Conservation (phyloP, 1,284 basidiomycete genomes). For the Albatrellus sp. region DNA sequence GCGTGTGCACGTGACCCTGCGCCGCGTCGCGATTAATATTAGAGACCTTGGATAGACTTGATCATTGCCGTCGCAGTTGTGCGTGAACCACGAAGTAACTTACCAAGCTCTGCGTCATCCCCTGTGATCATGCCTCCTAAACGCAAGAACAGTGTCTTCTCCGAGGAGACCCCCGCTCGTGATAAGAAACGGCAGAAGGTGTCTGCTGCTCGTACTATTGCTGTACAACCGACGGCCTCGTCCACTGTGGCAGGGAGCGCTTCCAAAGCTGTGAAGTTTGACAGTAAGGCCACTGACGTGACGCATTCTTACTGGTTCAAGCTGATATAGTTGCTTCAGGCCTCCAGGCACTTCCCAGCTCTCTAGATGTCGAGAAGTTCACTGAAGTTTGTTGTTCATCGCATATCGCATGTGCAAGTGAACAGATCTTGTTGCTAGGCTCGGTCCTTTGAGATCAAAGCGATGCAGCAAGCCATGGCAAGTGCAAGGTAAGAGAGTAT, state of each 20-base stretch:
- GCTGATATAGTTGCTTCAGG: slow-evolving; percentile 22
- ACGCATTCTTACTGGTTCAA: neutral
- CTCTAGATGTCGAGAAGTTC: slow-evolving; percentile 80
- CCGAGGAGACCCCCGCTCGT: slow-evolving; percentile 28
- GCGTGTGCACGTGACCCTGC: no score
- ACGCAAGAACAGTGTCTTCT: slow-evolving; percentile 29
- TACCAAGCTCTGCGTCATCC: no score
- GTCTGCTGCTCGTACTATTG: slow-evolving; percentile 50
- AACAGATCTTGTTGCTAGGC: slow-evolving; percentile 34
- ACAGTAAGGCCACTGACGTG: slow-evolving; percentile 23
- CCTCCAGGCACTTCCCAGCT: slow-evolving; percentile 50
- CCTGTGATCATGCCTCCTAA: slow-evolving; percentile 33
- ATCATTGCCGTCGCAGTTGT: no score
- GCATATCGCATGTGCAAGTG: neutral
- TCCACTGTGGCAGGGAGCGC: slow-evolving; percentile 24
- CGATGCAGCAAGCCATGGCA: slow-evolving; percentile 80
- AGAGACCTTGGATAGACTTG: no score
- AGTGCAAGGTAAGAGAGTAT: slow-evolving; percentile 43
- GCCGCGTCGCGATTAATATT: no score
- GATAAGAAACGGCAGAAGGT: slow-evolving; percentile 62
- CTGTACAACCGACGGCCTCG: slow-evolving; percentile 31
- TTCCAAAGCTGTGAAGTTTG: slow-evolving; percentile 25
- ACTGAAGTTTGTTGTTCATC: slow-evolving; percentile 46
- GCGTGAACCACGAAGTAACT: no score
- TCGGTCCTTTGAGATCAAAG: slow-evolving; percentile 75